Evolutionary conservation across 306 rosid species (phyloP).

Genomic region (Crataegus laevigata): DNA sequence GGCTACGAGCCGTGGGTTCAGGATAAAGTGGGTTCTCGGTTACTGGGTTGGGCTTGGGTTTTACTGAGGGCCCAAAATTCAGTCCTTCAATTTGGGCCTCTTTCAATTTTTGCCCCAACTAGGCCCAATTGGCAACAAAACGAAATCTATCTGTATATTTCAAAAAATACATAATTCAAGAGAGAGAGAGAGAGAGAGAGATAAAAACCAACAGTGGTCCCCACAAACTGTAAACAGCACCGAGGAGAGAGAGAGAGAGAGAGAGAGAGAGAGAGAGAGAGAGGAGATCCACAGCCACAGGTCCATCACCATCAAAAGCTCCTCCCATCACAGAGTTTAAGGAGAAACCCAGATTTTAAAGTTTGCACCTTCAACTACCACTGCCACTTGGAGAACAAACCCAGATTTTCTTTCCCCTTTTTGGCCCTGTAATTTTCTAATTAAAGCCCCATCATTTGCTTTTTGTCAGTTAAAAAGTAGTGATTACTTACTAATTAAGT

Average conservation of each 20-base stretch:
- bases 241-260: not conserved
- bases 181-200: not conserved
- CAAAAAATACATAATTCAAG: not conserved
- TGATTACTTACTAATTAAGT: not conserved
- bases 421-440: not conserved
- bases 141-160: not conserved
- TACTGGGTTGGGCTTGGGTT: not conserved
- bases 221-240: not conserved
- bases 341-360: not conserved
- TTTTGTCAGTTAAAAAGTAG: not conserved
- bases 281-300: slow-evolving; percentile 5
- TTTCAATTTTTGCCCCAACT: not conserved
- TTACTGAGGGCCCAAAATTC: not conserved
- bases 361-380: not conserved
- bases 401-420: not conserved
- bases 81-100: not conserved
- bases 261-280: not conserved
- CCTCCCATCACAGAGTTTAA: not conserved
- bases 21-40: not conserved
- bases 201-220: not conserved
- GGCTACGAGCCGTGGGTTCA: not conserved
- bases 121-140: not conserved
- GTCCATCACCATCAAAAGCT: not conserved
- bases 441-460: not conserved
- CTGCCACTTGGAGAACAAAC: not conserved